Percentiles rank a stretch among this genome's conserved stretches.
These are phyloP conservation scores for Pseudogymnoascus sp. DNA, from an alignment of 2,329 filamentous ascomycete species.

Conservation along the genomic window DNA sequence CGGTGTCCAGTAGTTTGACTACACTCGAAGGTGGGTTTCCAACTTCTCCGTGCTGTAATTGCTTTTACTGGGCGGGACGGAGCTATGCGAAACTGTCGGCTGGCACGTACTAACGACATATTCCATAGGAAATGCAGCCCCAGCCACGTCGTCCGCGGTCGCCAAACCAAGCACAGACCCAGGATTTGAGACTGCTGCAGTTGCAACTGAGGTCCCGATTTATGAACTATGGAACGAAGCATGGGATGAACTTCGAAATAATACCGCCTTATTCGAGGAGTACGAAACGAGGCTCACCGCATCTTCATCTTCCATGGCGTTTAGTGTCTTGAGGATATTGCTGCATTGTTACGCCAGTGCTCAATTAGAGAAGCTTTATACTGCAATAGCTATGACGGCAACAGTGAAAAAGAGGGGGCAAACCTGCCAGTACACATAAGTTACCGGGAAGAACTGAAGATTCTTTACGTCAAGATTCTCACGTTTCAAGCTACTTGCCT, in stretches of 20 bases:
- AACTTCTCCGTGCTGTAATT: background rate
- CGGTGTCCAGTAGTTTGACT: background rate
- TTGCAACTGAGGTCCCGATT: background rate
- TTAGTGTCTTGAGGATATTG: constrained; percentile 12
- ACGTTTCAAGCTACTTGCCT: constrained; percentile 13
- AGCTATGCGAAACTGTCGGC: background rate
- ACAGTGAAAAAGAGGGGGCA: background rate
- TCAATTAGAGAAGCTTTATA: constrained; percentile 15
- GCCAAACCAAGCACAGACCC: background rate
- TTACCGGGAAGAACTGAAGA: constrained; percentile 12
- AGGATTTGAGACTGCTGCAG: background rate
- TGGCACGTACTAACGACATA: background rate
- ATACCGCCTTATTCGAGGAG: background rate
- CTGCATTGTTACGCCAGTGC: constrained; percentile 12
- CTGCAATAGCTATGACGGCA: background rate
- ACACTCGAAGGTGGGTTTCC: background rate
- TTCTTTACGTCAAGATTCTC: constrained; percentile 12
- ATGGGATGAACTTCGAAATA: background rate
- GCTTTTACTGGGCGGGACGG: background rate
- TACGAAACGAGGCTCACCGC: background rate
- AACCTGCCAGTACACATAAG: background rate
- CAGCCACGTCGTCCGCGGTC: background rate
- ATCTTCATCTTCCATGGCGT: background rate
- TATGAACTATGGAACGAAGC: background rate
- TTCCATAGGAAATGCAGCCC: background rate